A percentile compares a stretch with the other conserved stretches of the same genome.
These are phyloP conservation scores for Macrophomina pseudophaseolina DNA, from an alignment of 2,329 filamentous ascomycete species.

Conservation along the genomic window DNA sequence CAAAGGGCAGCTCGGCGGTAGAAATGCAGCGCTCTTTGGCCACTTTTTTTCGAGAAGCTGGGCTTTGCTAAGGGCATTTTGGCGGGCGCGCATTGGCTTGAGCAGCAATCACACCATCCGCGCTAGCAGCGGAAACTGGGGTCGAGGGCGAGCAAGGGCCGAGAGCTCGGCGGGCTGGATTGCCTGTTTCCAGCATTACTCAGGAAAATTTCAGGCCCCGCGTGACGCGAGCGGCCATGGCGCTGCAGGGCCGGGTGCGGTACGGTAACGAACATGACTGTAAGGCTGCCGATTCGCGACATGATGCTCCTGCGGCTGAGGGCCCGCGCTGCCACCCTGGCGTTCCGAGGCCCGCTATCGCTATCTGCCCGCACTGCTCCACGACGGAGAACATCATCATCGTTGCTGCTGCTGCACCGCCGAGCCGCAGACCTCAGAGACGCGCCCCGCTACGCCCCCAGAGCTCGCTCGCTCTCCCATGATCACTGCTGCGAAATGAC, in stretches of 20 bases:
- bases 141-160: slow-evolving; percentile 15
- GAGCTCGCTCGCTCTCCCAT: slow-evolving; percentile 40
- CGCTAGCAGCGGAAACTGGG: slow-evolving; percentile 21
- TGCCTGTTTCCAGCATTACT: slow-evolving; percentile 22
- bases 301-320: not conserved
- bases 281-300: slow-evolving; percentile 16
- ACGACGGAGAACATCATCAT: not conserved
- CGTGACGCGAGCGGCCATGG: slow-evolving; percentile 7
- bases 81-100: slow-evolving; percentile 24
- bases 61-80: slow-evolving; percentile 25
- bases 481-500: slow-evolving; percentile 45
- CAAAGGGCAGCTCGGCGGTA: slow-evolving; percentile 17
- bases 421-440: slow-evolving; percentile 3
- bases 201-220: slow-evolving; percentile 10
- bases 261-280: not conserved
- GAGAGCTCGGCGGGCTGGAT: slow-evolving; percentile 16
- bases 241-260: not conserved
- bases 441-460: slow-evolving; percentile 1
- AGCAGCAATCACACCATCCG: slow-evolving; percentile 25
- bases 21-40: slow-evolving; percentile 26
- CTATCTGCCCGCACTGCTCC: not conserved
- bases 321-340: not conserved
- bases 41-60: slow-evolving; percentile 25
- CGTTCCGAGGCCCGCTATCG: slow-evolving; percentile 2
- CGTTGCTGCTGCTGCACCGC: slow-evolving; percentile 13